Evolutionary conservation across 2,329 filamentous ascomycete species (phyloP).

Genomic region (Phialocephala sp.): DNA sequence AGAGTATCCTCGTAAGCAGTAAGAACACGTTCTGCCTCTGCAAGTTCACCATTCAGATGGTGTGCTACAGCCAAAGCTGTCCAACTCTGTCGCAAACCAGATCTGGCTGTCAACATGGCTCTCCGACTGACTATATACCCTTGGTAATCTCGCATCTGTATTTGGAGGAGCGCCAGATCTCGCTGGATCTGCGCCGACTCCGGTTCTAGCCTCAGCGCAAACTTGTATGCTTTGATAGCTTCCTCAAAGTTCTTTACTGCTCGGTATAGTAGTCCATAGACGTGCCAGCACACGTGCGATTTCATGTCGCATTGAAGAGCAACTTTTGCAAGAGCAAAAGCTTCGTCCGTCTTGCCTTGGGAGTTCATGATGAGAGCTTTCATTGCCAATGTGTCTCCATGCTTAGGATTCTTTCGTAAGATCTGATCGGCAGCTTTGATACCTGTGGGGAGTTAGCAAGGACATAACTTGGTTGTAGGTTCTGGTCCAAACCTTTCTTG

Average conservation of each 20-base stretch:
- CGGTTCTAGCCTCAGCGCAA: slow-evolving; percentile 91
- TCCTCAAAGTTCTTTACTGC: slow-evolving; percentile 98
- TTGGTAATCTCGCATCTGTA: slow-evolving; percentile 94
- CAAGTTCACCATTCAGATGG: slow-evolving; percentile 84
- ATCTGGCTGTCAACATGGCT: slow-evolving; percentile 84
- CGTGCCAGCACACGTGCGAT: slow-evolving; percentile 99
- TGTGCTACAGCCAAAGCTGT: slow-evolving; percentile 94
- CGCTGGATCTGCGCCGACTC: slow-evolving; percentile 92
- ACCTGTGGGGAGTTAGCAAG: slow-evolving; percentile 52
- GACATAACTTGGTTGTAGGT: slow-evolving; percentile 10
- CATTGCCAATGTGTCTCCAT: slow-evolving; percentile 99
- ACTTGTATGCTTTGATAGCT: slow-evolving; percentile 98
- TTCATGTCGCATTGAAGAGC: slow-evolving; percentile 97
- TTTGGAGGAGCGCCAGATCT: slow-evolving; percentile 89
- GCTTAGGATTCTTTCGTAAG: slow-evolving; percentile 89
- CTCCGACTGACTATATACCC: slow-evolving; percentile 91
- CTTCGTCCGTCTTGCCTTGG: slow-evolving; percentile 90
- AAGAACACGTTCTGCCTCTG: slow-evolving; percentile 87
- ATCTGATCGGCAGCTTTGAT: slow-evolving; percentile 97
- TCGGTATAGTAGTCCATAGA: slow-evolving; percentile 93
- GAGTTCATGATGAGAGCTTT: slow-evolving; percentile 96
- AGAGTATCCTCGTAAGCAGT: slow-evolving; percentile 93
- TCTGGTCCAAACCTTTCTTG: slow-evolving; percentile 69
- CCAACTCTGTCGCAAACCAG: slow-evolving; percentile 90
- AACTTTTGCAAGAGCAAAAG: slow-evolving; percentile 89